These are phyloP conservation scores for Microascus cirrosus DNA, from an alignment of 2,329 filamentous ascomycete species.

Conservation along the genomic window DNA sequence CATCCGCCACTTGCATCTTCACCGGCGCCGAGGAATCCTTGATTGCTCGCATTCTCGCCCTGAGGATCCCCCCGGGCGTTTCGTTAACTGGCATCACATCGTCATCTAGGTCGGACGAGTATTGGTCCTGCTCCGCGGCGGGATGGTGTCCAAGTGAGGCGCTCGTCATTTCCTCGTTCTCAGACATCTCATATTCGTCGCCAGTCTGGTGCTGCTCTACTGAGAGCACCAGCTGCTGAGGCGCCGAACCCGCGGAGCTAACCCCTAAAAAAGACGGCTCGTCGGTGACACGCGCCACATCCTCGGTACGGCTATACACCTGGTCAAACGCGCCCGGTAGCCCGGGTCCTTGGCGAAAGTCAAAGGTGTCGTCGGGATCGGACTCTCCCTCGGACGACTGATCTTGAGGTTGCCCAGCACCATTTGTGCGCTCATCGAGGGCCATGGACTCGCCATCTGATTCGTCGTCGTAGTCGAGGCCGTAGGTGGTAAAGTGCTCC, in stretches of 20 bases:
- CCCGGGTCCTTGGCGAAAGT: conserved; percentile 36
- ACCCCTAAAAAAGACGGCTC: conserved; percentile 83
- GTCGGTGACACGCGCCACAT: conserved; percentile 28
- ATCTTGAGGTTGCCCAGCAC: conserved; percentile 7
- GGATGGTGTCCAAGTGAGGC: conserved; percentile 63
- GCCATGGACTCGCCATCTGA: conserved; percentile 37
- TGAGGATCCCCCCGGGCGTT: conserved; percentile 50
- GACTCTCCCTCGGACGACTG: conserved; percentile 10
- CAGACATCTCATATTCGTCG: conserved; percentile 65
- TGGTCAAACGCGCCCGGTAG: conserved; percentile 70
- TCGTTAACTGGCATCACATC: conserved; percentile 30
- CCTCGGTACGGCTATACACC: conserved; percentile 28
- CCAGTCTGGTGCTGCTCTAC: conserved; percentile 48
- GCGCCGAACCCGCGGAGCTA: conserved; percentile 75
- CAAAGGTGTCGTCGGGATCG: conserved; percentile 41
- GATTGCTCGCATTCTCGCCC: conserved; percentile 52
- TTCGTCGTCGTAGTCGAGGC: conserved; percentile 70
- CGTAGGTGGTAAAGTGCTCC: conserved; percentile 95
- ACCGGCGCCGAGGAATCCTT: conserved; percentile 48
- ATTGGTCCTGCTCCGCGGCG: conserved; percentile 61
- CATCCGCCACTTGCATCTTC: conserved; percentile 50
- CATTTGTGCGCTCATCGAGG: conserved; percentile 8
- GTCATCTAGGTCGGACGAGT: conserved; percentile 39
- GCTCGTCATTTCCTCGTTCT: conserved; percentile 65
- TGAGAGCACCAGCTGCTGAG: conserved; percentile 46